phyloP scores from a whole-genome alignment of 345 rosid genomes.

The Linum trigynum region DNA sequence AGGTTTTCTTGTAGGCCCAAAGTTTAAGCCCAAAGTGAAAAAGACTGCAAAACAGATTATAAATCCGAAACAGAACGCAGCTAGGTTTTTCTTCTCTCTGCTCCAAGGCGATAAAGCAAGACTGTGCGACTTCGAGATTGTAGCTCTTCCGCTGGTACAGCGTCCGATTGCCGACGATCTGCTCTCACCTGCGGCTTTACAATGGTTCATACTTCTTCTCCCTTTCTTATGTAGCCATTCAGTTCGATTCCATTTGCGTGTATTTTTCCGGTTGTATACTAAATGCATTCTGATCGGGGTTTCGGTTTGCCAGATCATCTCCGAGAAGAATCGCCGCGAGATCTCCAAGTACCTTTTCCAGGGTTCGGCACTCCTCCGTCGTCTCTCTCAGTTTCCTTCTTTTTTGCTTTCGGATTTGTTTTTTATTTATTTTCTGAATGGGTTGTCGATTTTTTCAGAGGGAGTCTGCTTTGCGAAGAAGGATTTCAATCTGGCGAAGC shows the following conservation, averaged over 20 bases:
- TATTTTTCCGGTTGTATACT: neutral
- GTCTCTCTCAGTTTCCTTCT: too few species aligned
- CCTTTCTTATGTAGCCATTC: neutral
- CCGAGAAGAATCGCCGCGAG: slow-evolving; percentile 7
- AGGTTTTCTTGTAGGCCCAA: too few species aligned
- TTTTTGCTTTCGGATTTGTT: neutral
- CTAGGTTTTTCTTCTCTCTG: neutral
- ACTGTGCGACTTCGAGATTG: neutral
- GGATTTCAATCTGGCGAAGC: slow-evolving; percentile 7
- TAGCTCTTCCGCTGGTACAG: neutral
- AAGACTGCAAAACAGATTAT: too few species aligned
- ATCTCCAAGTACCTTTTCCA: slow-evolving; percentile 5
- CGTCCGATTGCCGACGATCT: neutral
- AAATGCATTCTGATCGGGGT: neutral
- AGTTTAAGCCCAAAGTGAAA: too few species aligned
- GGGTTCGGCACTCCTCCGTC: neutral
- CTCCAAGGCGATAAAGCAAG: neutral
- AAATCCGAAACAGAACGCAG: too few species aligned
- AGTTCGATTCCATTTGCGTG: neutral
- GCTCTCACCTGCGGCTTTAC: neutral
- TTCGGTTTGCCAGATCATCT: neutral
- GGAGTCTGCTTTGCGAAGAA: slow-evolving; percentile 6
- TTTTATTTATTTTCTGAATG: neutral
- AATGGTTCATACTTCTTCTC: neutral
- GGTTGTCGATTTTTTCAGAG: neutral